These are phyloP conservation scores for Kurtzmaniella quercitrusa DNA, from an alignment of 1,139 yeast genomes.

Conservation along the genomic window DNA sequence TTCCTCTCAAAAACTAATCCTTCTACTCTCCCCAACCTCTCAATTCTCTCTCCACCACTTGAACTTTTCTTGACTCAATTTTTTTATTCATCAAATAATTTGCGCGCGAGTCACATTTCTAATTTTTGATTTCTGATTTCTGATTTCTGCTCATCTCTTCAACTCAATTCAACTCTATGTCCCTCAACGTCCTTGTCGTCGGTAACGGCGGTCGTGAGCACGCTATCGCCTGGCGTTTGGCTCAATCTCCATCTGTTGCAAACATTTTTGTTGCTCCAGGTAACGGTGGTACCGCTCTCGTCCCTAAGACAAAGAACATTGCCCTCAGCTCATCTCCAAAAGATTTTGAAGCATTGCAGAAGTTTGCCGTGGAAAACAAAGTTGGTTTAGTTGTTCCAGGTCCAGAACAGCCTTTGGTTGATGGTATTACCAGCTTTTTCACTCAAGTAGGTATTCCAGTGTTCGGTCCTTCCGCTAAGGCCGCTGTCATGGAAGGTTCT, in stretches of 20 bases:
- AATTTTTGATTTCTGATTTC: no score
- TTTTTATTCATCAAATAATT: not conserved
- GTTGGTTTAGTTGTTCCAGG: conserved; percentile 89
- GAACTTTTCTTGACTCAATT: not conserved
- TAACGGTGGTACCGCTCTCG: conserved; percentile 80
- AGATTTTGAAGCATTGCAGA: conserved; percentile 54
- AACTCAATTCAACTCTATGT: conserved; percentile 9
- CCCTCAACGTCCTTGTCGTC: conserved; percentile 69
- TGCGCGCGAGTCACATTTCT: conserved; percentile 1
- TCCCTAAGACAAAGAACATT: conserved; percentile 63
- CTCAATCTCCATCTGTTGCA: conserved; percentile 69
- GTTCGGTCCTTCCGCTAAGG: conserved; percentile 88
- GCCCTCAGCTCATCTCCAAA: conserved; percentile 60
- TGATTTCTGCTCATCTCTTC: no score
- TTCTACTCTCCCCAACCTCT: not conserved
- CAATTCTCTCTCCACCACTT: not conserved
- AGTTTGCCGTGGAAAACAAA: conserved; percentile 66
- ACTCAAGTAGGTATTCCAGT: conserved; percentile 83
- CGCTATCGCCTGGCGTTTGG: conserved; percentile 89
- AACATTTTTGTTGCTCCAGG: conserved; percentile 93
- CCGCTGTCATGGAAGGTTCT: conserved; percentile 96
- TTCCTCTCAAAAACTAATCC: no score
- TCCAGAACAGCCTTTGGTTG: conserved; percentile 98
- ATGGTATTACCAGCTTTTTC: conserved; percentile 77
- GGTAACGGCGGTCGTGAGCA: conserved; percentile 99